Conservation (phyloP, 2,329 filamentous ascomycete species). For the Ploettnerulaceae sp. region DNA sequence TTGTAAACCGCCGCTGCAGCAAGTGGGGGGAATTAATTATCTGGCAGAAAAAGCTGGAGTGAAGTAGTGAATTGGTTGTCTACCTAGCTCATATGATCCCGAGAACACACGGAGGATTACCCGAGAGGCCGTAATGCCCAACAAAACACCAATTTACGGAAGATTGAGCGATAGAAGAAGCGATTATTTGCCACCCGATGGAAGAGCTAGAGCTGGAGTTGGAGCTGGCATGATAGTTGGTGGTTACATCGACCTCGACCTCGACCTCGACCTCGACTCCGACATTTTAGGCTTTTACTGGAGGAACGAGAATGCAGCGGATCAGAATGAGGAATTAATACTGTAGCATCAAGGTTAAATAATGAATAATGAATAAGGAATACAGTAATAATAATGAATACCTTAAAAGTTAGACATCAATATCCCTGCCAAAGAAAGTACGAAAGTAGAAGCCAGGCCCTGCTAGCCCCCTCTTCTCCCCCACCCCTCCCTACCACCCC, state of each 20-base stretch:
- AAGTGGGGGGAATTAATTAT: background rate
- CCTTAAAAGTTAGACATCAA: too few relatives aligned
- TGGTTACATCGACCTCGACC: too few relatives aligned
- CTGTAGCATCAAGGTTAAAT: too few relatives aligned
- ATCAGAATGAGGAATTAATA: slow-evolving; percentile 1
- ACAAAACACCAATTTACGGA: background rate
- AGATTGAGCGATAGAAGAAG: slow-evolving; percentile 20
- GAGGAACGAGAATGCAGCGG: slow-evolving; percentile 5
- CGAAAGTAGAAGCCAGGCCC: too few relatives aligned
- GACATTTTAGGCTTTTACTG: too few relatives aligned
- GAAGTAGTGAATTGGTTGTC: background rate
- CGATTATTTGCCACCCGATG: slow-evolving; percentile 18
- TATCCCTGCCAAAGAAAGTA: too few relatives aligned
- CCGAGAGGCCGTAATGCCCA: background rate
- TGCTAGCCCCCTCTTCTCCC: too few relatives aligned
- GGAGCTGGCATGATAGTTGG: too few relatives aligned
- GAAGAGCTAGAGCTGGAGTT: background rate
- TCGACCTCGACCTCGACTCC: too few relatives aligned
- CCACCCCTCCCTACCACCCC: too few relatives aligned
- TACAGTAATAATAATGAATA: too few relatives aligned
- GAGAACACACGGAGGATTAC: background rate
- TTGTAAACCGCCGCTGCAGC: background rate
- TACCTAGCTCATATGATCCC: background rate
- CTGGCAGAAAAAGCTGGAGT: slow-evolving; percentile 6
- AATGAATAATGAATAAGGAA: too few relatives aligned